Evolutionary conservation across 768 basidiomycete genomes (phyloP).

Genomic region (Termitomyces sp.): DNA sequence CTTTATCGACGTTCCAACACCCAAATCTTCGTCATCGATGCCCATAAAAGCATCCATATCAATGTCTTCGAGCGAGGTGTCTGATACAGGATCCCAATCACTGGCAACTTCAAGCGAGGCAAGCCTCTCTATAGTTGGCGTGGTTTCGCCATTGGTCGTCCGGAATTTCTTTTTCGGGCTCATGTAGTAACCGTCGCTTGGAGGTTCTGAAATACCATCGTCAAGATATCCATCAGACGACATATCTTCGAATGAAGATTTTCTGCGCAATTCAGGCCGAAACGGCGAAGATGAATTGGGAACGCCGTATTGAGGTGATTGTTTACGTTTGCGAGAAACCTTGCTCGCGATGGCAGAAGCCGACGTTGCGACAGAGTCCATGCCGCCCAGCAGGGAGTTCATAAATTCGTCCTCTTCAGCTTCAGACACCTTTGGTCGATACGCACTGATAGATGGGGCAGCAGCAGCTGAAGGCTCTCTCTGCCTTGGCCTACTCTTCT

Average conservation of each 20-base stretch:
- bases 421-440: slow-evolving; percentile 69
- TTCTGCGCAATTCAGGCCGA: slow-evolving; percentile 26
- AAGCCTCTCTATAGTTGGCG: slow-evolving; percentile 55
- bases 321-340: slow-evolving; percentile 61
- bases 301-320: slow-evolving; percentile 42
- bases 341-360: slow-evolving; percentile 23
- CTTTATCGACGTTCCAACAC: slow-evolving; percentile 31
- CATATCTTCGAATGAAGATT: slow-evolving; percentile 29
- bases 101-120: slow-evolving; percentile 56
- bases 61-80: slow-evolving; percentile 45
- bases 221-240: slow-evolving; percentile 47
- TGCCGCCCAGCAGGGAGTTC: slow-evolving; percentile 68
- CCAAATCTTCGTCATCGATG: slow-evolving; percentile 47
- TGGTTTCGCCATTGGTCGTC: slow-evolving; percentile 37
- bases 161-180: slow-evolving; percentile 70
- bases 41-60: slow-evolving; percentile 61
- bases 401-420: slow-evolving; percentile 90
- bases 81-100: slow-evolving; percentile 35
- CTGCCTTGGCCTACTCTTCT: slow-evolving; percentile 41
- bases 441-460: slow-evolving; percentile 69
- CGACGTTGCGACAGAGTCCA: slow-evolving; percentile 49
- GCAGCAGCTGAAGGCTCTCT: slow-evolving; percentile 46
- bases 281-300: slow-evolving; percentile 35
- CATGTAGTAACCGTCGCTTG: slow-evolving; percentile 57
- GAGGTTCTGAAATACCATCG: slow-evolving; percentile 25